Base-by-base conservation (phyloP, 257 asterid species). In the Solanum pinnatisectum region DNA sequence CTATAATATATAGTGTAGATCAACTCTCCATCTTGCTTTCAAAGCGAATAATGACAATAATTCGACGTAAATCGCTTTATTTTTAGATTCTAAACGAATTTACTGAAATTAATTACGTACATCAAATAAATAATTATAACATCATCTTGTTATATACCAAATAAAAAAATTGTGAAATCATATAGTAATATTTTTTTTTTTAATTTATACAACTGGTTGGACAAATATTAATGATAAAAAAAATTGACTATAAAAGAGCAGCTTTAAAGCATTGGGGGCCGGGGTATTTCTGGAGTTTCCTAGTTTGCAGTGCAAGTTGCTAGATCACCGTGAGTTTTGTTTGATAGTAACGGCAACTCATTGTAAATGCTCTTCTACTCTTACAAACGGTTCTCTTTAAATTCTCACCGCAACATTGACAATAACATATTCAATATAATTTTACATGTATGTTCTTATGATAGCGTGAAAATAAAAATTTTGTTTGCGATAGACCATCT, bases 341-440 rank as follows among this genome's bases (percentile, higher is more conserved):
- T 81, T 81, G 27, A 81, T 81, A 30, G 46, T 81, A 81, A 46
- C 85, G 39, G 70, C 63, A 81, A 81, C 30, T 81, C 30, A 16
- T 46, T 49, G 70, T 81, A 30, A 81, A 77, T 73, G 9, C 81
- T 35, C 44, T 35, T 9, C 16, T 20, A 74, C 52, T 74, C 20
- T 20, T 22, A 20, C 10, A 74, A 74, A 74, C 32, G 5, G 32
- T 74, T 36, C 20, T 74, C 49, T 5, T 22, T 5, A 20, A 22
- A 22, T 5, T 36, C 32, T 36, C 5, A 11, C 1, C 1, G 1
- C 12, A 30, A 14, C 1, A 30, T 30, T 2, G 0, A 3, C 1
- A 70, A 70, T 12, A 70, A 32, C 13, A 70, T 3, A 70, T 32
- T 32, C 0, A 30, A 1, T 52, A 5, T 52, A 52, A 52, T 6